Conservation (phyloP, 1,284 basidiomycete genomes). For the Volvariella volvacea region DNA sequence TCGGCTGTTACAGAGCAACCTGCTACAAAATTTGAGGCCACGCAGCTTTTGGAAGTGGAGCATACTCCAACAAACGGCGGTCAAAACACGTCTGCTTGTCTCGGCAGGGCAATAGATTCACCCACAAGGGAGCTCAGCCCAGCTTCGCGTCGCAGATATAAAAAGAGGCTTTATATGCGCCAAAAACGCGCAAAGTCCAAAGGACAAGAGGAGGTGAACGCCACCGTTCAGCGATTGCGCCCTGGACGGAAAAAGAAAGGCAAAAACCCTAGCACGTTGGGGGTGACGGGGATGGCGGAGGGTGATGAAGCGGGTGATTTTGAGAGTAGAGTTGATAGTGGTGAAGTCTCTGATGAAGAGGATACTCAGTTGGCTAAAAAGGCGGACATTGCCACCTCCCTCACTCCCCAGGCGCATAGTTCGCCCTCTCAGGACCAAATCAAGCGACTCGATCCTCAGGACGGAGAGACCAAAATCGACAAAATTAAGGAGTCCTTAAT, state of each 20-base stretch:
- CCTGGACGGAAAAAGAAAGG: conserved; percentile 36
- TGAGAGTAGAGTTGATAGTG: too few species aligned
- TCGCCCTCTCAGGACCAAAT: too few species aligned
- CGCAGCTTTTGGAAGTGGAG: too few species aligned
- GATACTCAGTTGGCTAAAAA: conserved; percentile 12
- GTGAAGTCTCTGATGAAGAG: conserved; percentile 8
- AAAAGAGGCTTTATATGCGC: conserved; percentile 67
- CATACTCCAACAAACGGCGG: too few species aligned
- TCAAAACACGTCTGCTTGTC: too few species aligned
- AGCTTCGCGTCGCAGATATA: conserved; percentile 43
- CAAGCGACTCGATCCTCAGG: too few species aligned
- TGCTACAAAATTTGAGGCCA: too few species aligned
- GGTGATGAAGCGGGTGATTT: conserved; percentile 7
- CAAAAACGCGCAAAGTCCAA: conserved; percentile 49
- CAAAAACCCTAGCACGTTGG: conserved; percentile 14
- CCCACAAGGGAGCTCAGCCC: conserved; percentile 33
- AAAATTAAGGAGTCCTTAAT: conserved; percentile 26
- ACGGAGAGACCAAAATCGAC: too few species aligned
- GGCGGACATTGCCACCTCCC: neutral
- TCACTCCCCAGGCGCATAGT: too few species aligned
- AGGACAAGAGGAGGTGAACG: conserved; percentile 25
- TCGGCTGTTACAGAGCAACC: too few species aligned
- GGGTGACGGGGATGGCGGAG: too few species aligned
- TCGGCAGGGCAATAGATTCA: too few species aligned
- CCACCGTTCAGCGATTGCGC: conserved; percentile 30